Base-by-base conservation (phyloP, 768 basidiomycete species). In the Mrakia frigida region DNA sequence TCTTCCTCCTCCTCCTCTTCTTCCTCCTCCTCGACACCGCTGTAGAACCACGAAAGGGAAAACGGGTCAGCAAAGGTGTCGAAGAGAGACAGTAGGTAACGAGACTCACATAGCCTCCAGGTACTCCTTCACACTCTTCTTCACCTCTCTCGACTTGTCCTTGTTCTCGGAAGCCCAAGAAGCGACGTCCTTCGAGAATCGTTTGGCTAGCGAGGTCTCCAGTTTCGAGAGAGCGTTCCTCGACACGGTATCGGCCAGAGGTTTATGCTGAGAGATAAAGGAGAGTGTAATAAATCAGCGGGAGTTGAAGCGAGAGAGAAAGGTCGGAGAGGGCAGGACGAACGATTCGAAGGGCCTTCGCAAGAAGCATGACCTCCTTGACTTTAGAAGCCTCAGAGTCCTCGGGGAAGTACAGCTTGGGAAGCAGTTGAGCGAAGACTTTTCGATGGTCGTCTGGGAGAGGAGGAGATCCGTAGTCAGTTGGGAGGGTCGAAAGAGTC, bases 181-280 rank as follows among this genome's bases (percentile, higher is more conserved):
- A 31, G 46, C 70, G 10, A 72, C 43, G 50, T 67, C 70, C 70
- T 73, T 41, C 52, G 59, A 61, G 78, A 89, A 93, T 80, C 88
- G 89, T 85, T 92, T 94, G 69, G 84, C 82, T 60, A 97, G 85
- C 6, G 85, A 77, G 0, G 86, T 82, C 43, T 92, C 89, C 81
- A 96, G 94, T 78, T 89, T 89, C 33, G 83, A 84, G 70, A 96
- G 85, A 0, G 92, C 89, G 77, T 90, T 94, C 60, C 87, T 88
- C 21, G 90, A 83, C 76, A 87, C 80, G 67, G 86, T 84, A 85
- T 95, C 86, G 74, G 87, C 82, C 81, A 87, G 77, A 0, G 89
- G 89, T 50, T 87, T 87, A 85, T 88, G 88, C 89, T 90, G 80
- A 35, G n/a, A 37, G n/a, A 52, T 33, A 70, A 9, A 52, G 6